These are phyloP conservation scores for Leccinellum albellum DNA, from an alignment of 768 basidiomycete genomes.

Conservation along the genomic window DNA sequence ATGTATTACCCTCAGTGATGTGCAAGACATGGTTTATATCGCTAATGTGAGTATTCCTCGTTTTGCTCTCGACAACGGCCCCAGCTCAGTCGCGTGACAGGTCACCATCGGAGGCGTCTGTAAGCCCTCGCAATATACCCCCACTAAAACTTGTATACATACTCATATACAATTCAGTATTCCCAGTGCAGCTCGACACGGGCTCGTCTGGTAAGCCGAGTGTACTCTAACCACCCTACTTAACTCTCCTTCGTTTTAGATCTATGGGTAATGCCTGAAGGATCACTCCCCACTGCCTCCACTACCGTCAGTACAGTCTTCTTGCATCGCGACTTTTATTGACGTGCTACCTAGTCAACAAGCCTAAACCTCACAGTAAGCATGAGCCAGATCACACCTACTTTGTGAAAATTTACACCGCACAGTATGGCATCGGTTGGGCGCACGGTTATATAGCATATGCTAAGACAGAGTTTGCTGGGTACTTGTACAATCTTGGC, in stretches of 20 bases:
- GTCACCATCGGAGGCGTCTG: constrained; percentile 61
- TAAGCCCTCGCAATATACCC: constrained; percentile 27
- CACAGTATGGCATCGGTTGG: constrained; percentile 80
- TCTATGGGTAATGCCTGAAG: constrained; percentile 61
- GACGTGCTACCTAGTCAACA: constrained; percentile 32
- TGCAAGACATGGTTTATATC: constrained; percentile 76
- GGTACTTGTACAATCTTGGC: constrained; percentile 39
- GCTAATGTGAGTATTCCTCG: constrained; percentile 54
- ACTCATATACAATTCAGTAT: constrained; percentile 40
- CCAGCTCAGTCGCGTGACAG: constrained; percentile 34
- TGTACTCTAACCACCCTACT: not conserved
- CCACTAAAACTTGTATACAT: not conserved
- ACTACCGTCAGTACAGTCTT: constrained; percentile 42
- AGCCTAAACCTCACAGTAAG: constrained; percentile 62
- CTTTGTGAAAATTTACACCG: not conserved
- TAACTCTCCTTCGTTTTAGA: constrained; percentile 37
- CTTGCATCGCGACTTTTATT: not conserved
- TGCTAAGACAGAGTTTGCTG: constrained; percentile 64
- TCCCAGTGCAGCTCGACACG: constrained; percentile 76
- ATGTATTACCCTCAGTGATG: constrained; percentile 45
- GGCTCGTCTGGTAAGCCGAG: constrained; percentile 48
- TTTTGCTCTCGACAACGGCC: not conserved
- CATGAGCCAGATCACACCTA: not conserved
- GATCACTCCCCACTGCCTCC: constrained; percentile 46
- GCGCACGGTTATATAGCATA: constrained; percentile 62